Base-by-base conservation (phyloP, 192 early-diverging fungal species). In the Allomyces macrogynus region DNA sequence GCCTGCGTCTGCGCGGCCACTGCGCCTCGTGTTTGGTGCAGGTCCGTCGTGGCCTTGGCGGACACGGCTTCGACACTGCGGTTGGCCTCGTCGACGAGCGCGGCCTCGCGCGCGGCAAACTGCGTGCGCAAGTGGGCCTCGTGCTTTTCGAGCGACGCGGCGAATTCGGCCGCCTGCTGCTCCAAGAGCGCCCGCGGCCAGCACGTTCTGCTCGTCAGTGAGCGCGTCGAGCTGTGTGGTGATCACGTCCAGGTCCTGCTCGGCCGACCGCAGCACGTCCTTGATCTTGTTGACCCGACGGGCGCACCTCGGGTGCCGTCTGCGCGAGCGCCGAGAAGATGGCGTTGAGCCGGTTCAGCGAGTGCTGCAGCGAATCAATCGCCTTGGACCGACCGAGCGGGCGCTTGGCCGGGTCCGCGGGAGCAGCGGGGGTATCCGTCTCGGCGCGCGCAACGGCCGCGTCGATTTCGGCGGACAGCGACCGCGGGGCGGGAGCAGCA, bases 61-160 rank as follows among this genome's bases (percentile, higher is more conserved):
- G 67, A 64, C 24, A 80, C 66, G 0, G 64, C 62, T 11, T 68
- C 60, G 1, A 65, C 68, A 1, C 70, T 67, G 24, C 74, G 62
- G 44, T 78, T 75, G 27, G 80, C 73, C 40, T 91, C 78, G 60
- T 83, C 78, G 12, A 74, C 74, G 23, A 89, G 71, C 11, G 83
- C 78, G 10, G 75, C 73, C 65, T 83, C 71, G n/a, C 86, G 70
- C 4, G 69, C 64, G 24, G 73, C 71, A 65, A 67, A 72, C 66
- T 81, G 80, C 57, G 74, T 69, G 62, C 61, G 65, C 63, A 78
- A 57, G 16, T 24, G 26, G 67, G 68, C 57, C 10, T 68, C 72
- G 4, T 81, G 42, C 23, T 61, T 65, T 64, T 78, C 68, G 62
- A 86, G 73, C 49, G 77, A 70, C 62, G 78, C 68, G 27, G 75